Conservation (phyloP, 495 filamentous ascomycete species). For the Rhypophila decipiens region DNA sequence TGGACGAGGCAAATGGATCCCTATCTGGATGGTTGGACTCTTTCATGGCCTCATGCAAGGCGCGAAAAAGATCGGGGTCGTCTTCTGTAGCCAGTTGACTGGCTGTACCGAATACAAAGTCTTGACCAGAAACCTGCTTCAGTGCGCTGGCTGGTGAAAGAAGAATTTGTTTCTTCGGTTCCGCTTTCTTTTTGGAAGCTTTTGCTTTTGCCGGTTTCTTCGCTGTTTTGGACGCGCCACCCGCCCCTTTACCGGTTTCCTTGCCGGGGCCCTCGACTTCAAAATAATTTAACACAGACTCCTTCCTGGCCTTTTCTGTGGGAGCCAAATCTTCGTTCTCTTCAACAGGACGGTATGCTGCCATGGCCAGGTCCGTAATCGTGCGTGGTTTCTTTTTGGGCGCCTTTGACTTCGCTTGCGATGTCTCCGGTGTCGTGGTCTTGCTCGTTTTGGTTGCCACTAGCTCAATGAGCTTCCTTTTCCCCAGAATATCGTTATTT, state of each 20-base stretch:
- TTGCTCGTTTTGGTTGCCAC: slow-evolving; percentile 23
- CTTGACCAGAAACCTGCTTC: slow-evolving; percentile 61
- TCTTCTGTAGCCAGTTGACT: slow-evolving; percentile 80
- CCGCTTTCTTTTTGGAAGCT: slow-evolving; percentile 36
- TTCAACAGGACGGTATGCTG: slow-evolving; percentile 53
- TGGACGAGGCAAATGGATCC: slow-evolving; percentile 31
- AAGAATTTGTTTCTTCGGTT: slow-evolving; percentile 43
- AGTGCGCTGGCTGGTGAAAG: slow-evolving; percentile 69
- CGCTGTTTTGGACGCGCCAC: slow-evolving; percentile 21
- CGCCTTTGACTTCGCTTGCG: slow-evolving; percentile 46
- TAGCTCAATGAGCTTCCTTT: slow-evolving; percentile 47
- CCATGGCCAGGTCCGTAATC: slow-evolving; percentile 77
- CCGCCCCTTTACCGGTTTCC: slow-evolving; percentile 16
- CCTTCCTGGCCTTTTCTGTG: slow-evolving; percentile 14
- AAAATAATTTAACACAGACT: slow-evolving; percentile 28
- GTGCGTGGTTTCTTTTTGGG: slow-evolving; percentile 72
- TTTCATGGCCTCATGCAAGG: slow-evolving; percentile 64
- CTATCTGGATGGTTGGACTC: slow-evolving; percentile 46
- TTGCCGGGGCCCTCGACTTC: slow-evolving; percentile 4
- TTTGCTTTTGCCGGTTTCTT: slow-evolving; percentile 26
- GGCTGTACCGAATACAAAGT: slow-evolving; percentile 86
- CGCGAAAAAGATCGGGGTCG: slow-evolving; percentile 59
- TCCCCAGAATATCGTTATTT: slow-evolving; percentile 28
- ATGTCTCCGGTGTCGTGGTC: slow-evolving; percentile 15
- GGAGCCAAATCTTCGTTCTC: not conserved